Evolutionary conservation across 257 asterid genomes (phyloP), one percentile per base, ranked within the genome.

Genomic region (Penstemon newberryi): DNA sequence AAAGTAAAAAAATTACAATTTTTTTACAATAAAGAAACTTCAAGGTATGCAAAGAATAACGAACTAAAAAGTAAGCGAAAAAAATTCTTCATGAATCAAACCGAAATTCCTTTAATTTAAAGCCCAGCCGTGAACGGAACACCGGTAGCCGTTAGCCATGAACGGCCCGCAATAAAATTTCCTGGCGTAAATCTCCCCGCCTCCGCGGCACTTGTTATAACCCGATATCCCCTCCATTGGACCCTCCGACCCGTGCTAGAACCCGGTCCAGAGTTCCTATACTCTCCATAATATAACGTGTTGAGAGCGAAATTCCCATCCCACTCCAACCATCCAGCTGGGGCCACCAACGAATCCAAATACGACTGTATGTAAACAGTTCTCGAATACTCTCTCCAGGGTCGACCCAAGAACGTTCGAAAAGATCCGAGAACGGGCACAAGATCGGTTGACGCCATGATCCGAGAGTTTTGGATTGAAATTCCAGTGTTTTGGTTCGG

Each of bases 261-360:
- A 5, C 79, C 71, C 5, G 71, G 67, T 18, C 79, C 74, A 3
- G 25, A 42, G n/a, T 74, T 74, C 41, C 19, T 13, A 5, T 74
- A 74, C 60, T 74, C 78, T 0, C 47, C 78, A 5, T 73, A 73
- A 5, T 52, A 73, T 52, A 67, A 53, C 0, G 25, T 73, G 5
- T 43, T 54, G 33, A 45, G 51, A 11, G 11, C 57, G 2, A 6
- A 59, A 6, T 59, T 59, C 33, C 18, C 60, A 5, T 6, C 38
- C 76, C 77, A 75, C 2, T 60, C 72, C 65, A 47, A 5, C 80
- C 80, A 76, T 45, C 77, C 77, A 0, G 3, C 10, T 3, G 80
- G 77, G 10, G 9, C 43, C 11, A 76, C 18, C 60, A 76, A 44
- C 0, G 74, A 44, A 46, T 61, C 77, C 8, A 76, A 39, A 51